Conservation (phyloP, 2,329 filamentous ascomycete genomes). For the Colletotrichum lentis region DNA sequence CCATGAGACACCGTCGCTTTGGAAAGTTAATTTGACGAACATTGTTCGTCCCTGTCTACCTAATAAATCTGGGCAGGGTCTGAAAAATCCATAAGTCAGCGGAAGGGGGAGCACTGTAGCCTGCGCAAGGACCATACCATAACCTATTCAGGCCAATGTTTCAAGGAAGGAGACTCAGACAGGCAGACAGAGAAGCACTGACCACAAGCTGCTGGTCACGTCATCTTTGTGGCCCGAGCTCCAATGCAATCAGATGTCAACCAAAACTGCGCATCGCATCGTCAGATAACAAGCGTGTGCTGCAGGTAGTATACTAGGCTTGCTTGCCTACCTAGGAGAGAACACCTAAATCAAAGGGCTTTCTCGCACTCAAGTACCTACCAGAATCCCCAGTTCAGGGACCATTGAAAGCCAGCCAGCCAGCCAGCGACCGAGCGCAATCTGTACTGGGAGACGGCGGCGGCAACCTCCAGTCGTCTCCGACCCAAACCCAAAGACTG, state of each 20-base stretch:
- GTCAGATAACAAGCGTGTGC: neutral
- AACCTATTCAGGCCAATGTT: too few relatives aligned
- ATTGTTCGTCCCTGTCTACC: neutral
- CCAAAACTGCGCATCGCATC: neutral
- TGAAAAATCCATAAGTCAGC: too few relatives aligned
- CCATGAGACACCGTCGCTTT: neutral
- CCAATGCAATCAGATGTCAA: neutral
- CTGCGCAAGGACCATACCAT: neutral
- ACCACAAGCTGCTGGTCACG: neutral
- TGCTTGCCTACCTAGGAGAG: too few relatives aligned
- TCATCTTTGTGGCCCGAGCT: constrained; percentile 1
- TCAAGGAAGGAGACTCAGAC: neutral
- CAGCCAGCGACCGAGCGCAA: too few relatives aligned
- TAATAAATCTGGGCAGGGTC: neutral
- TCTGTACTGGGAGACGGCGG: too few relatives aligned
- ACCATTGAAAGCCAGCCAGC: too few relatives aligned
- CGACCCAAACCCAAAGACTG: too few relatives aligned
- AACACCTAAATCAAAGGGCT: too few relatives aligned
- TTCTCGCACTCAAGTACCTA: too few relatives aligned
- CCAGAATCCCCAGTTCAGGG: too few relatives aligned
- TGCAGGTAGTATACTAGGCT: neutral
- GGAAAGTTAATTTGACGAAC: neutral
- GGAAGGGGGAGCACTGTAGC: too few relatives aligned
- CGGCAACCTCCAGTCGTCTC: too few relatives aligned
- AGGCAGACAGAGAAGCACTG: neutral